These are phyloP conservation scores for Russula abietina DNA, from an alignment of 768 basidiomycete species.

Conservation along the genomic window DNA sequence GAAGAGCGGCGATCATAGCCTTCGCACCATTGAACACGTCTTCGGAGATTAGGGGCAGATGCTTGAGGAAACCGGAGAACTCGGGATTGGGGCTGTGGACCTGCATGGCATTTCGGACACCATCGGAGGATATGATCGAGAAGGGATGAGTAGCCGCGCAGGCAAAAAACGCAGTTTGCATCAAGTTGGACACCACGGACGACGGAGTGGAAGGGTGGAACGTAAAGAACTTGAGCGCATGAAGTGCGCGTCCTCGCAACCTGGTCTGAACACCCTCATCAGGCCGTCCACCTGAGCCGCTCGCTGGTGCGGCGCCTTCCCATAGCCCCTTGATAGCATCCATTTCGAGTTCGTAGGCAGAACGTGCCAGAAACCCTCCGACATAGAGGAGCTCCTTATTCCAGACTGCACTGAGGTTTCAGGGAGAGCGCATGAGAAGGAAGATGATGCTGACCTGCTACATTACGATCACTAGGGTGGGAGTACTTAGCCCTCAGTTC, in stretches of 20 bases:
- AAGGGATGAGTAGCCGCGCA: constrained; percentile 49
- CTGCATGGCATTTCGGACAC: constrained; percentile 57
- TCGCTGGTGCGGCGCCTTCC: constrained; percentile 41
- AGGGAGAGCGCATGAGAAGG: not conserved
- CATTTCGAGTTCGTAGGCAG: constrained; percentile 83
- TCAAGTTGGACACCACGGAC: constrained; percentile 58
- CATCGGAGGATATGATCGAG: constrained; percentile 68
- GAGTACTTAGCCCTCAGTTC: not conserved
- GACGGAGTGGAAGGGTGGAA: constrained; percentile 87
- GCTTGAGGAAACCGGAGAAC: constrained; percentile 69
- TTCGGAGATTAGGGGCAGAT: constrained; percentile 67
- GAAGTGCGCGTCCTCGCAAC: constrained; percentile 59
- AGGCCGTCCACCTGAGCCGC: constrained; percentile 24
- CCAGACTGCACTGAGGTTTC: constrained; percentile 52
- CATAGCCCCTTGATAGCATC: constrained; percentile 51
- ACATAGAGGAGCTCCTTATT: constrained; percentile 84
- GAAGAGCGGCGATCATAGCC: constrained; percentile 56
- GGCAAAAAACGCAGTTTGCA: constrained; percentile 75
- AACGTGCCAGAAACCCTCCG: constrained; percentile 75
- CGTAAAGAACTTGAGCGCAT: constrained; percentile 84
- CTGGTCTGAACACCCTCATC: constrained; percentile 42
- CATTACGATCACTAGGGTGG: constrained; percentile 66
- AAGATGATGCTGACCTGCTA: constrained; percentile 46
- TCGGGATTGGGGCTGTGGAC: constrained; percentile 70
- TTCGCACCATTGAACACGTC: constrained; percentile 50